These are phyloP conservation scores for Blastomyces emzantsi DNA, from an alignment of 2,329 filamentous ascomycete species.

Conservation along the genomic window DNA sequence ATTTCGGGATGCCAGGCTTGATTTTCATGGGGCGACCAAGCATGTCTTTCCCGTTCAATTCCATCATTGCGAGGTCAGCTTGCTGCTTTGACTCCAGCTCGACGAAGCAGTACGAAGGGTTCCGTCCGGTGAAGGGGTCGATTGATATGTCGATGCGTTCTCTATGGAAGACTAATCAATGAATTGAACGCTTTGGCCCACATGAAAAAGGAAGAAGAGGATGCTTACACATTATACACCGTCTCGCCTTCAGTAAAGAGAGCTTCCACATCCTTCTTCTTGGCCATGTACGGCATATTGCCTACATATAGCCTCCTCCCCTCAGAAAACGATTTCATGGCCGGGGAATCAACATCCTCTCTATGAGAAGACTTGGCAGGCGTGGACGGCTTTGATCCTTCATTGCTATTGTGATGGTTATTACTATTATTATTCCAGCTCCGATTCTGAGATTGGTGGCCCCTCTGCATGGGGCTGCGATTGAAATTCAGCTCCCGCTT, in stretches of 20 bases:
- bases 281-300: constrained; percentile 48
- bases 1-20: constrained; percentile 55
- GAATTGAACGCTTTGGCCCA: not conserved
- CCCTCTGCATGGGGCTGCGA: constrained; percentile 5
- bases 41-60: constrained; percentile 47
- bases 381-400: constrained; percentile 6
- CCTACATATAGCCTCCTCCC: constrained; percentile 46
- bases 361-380: constrained; percentile 24
- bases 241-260: constrained; percentile 37
- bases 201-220: not conserved
- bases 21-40: constrained; percentile 54
- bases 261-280: constrained; percentile 41
- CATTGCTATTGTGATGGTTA: too few relatives aligned
- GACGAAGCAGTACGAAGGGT: constrained; percentile 67
- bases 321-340: constrained; percentile 27
- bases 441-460: not conserved
- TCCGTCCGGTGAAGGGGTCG: constrained; percentile 58
- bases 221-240: constrained; percentile 25
- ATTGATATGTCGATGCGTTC: constrained; percentile 59
- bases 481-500: constrained; percentile 4
- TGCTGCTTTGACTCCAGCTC: constrained; percentile 52
- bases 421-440: not conserved
- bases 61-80: constrained; percentile 50
- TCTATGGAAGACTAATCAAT: constrained; percentile 21
- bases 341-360: not conserved